Conservation (phyloP, 1,284 basidiomycete genomes). For the Flammula alnicola region DNA sequence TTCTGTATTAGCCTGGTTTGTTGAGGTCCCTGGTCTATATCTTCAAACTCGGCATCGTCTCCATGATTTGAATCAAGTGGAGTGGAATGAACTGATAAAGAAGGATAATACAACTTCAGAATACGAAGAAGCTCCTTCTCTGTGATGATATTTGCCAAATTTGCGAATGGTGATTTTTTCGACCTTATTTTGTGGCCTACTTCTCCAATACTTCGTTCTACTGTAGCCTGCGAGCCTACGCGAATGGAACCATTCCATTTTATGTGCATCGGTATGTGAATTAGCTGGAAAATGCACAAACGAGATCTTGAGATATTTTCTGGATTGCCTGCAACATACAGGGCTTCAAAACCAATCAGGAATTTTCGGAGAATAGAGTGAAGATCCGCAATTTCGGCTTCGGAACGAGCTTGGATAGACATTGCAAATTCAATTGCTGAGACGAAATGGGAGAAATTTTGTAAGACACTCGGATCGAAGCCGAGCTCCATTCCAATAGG, state of each 20-base stretch:
- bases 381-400: constrained; percentile 20
- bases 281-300: constrained; percentile 35
- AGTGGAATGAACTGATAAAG: too few relatives aligned
- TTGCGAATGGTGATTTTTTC: constrained; percentile 28
- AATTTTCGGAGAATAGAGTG: constrained; percentile 26
- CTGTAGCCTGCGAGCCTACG: constrained; percentile 31
- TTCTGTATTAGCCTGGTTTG: too few relatives aligned
- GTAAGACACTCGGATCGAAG: constrained; percentile 21
- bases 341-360: constrained; percentile 24
- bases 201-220: constrained; percentile 32
- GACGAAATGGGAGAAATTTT: constrained; percentile 29
- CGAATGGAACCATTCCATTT: constrained; percentile 34
- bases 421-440: constrained; percentile 30
- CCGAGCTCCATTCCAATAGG: constrained; percentile 31
- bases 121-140: constrained; percentile 17
- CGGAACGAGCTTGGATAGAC: constrained; percentile 18
- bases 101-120: constrained; percentile 15
- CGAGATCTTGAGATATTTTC: constrained; percentile 25
- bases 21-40: too few relatives aligned
- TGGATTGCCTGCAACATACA: constrained; percentile 30
- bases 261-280: constrained; percentile 33
- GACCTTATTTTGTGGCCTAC: constrained; percentile 28
- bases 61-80: too few relatives aligned
- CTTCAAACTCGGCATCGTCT: too few relatives aligned
- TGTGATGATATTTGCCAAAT: constrained; percentile 30